Evolutionary conservation across 768 basidiomycete genomes (phyloP).

Genomic region (Porphyrellus cyaneotinctus): DNA sequence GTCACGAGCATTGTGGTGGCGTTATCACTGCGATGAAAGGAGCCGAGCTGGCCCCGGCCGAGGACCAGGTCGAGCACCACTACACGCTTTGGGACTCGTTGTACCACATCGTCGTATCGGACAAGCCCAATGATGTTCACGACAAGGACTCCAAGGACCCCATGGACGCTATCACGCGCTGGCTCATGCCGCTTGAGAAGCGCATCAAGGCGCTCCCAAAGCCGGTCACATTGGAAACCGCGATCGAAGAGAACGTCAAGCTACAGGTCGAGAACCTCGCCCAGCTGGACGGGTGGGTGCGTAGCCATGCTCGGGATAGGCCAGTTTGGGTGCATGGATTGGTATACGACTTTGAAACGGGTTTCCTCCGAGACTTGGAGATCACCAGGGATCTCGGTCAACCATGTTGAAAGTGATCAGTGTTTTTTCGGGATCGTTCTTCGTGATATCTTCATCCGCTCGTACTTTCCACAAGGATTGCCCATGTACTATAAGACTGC

Average conservation of each 20-base stretch:
- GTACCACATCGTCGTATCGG: constrained; percentile 1
- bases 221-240: constrained; percentile 32
- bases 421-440: too few species aligned
- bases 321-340: constrained; percentile 67
- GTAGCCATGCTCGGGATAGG: constrained; percentile 8
- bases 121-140: constrained; percentile 28
- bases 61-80: too few species aligned
- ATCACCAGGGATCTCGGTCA: constrained; percentile 36
- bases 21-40: too few species aligned
- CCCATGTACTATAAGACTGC: too few species aligned
- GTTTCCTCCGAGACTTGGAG: constrained; percentile 53
- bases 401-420: too few species aligned
- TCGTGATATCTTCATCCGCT: too few species aligned
- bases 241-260: constrained; percentile 57
- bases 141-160: constrained; percentile 25
- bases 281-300: background rate
- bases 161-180: constrained; percentile 55
- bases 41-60: too few species aligned
- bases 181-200: constrained; percentile 65
- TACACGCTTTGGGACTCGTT: constrained; percentile 15
- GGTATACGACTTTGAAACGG: constrained; percentile 63
- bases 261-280: constrained; percentile 28
- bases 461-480: too few species aligned
- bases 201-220: constrained; percentile 39
- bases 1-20: too few species aligned